phyloP scores from a whole-genome alignment of 352 stramenopile species.

The Vaucheria bursata region DNA sequence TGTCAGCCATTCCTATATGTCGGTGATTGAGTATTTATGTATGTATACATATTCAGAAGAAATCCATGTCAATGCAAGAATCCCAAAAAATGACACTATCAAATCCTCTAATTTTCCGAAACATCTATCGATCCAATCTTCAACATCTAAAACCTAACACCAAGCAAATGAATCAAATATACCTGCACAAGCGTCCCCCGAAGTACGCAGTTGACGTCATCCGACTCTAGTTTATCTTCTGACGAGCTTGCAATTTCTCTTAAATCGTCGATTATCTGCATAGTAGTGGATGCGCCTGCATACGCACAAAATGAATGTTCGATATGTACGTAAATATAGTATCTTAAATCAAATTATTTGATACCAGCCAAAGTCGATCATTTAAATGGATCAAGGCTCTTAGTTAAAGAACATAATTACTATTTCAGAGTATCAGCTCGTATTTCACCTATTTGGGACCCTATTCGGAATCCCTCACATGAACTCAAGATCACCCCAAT shows the following conservation, averaged over 20 bases:
- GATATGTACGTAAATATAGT: not conserved
- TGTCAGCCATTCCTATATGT: too few species aligned
- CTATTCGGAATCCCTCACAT: too few species aligned
- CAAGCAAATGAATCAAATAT: too few species aligned
- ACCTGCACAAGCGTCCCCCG: constrained; percentile 61
- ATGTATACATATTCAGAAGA: too few species aligned
- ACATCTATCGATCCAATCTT: too few species aligned
- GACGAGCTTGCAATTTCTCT: constrained; percentile 49
- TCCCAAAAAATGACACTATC: too few species aligned
- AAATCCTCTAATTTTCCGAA: too few species aligned
- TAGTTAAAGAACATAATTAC: not conserved
- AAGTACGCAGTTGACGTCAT: constrained; percentile 63
- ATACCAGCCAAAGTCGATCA: not conserved
- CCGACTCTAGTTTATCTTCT: constrained; percentile 52
- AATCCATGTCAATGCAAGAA: too few species aligned
- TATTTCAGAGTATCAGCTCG: not conserved
- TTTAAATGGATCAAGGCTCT: not conserved
- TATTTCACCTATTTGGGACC: too few species aligned
- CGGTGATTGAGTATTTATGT: too few species aligned
- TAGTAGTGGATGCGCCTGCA: constrained; percentile 51
- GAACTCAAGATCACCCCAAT: too few species aligned
- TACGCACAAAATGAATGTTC: not conserved
- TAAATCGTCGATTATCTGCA: constrained; percentile 64
- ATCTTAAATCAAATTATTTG: not conserved
- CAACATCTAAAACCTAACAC: too few species aligned